Base-by-base conservation (phyloP, 1,139 yeast species). In the Hansenula sp. region DNA sequence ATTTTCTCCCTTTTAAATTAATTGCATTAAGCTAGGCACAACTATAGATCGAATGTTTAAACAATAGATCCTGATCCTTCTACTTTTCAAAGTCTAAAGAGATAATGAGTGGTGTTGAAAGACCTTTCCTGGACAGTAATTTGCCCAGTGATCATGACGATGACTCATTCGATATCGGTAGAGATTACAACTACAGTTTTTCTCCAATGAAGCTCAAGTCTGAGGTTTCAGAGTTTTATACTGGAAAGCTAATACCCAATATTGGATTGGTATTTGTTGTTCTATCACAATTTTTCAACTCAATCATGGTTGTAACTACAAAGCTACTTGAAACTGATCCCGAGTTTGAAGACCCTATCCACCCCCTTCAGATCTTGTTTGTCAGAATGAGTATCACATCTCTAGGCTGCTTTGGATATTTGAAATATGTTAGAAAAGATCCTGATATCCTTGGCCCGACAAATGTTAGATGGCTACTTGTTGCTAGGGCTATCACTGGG, bases 331-430 rank as follows among this genome's bases (percentile, higher is more conserved):
- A 82, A 48, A 77, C 85, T 2, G 86, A 84, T 52, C 69, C 74
- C 21, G 77, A 72, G 45, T 71, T 73, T 24, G 71, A 71, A 3
- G 58, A 53, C 6, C 84, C 84, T 8, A 76, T 87, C 51, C 83
- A 84, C 57, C 94, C 96, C 1, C 65, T 86, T 32, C 95, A 88
- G 62, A 84, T 88, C 43, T 67, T 90, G 36, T 77, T 85, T 53
- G 80, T 77, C 7, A 73, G 97, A 44, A 89, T 89, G 96, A 47
- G 68, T 28, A 75, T 88, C 47, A 90, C 96, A 0, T 77, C 78
- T 49, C 44, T 68, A 1, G 76, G 82, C 31, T 79, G 90, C 48
- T 82, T 79, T 57, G 79, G 81, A 81, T 62, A 60, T 35, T 48
- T 71, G 41, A 74, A 77, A 41, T 70, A 57, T 37, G 51, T 52